Conservation (phyloP, 2,329 filamentous ascomycete genomes). For the Coleophoma eucalyptorum region DNA sequence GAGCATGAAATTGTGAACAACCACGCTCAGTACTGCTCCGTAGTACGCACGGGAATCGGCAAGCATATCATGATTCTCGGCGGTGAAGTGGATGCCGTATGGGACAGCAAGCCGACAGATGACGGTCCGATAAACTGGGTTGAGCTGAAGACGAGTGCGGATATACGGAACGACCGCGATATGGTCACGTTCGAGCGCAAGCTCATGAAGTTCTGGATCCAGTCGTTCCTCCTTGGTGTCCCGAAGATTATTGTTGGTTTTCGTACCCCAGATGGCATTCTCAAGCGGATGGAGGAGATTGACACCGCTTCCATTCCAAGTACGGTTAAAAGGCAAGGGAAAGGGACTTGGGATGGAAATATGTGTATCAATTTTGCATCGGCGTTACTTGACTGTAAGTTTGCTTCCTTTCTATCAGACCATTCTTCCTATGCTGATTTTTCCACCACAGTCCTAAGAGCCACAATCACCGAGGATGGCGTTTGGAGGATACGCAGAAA, state of each 20-base stretch:
- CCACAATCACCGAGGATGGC: conserved; percentile 58
- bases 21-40: conserved; percentile 90
- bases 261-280: conserved; percentile 66
- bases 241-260: conserved; percentile 91
- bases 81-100: conserved; percentile 91
- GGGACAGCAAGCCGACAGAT: conserved; percentile 71
- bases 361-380: conserved; percentile 89
- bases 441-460: conserved; percentile 51
- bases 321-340: conserved; percentile 63
- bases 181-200: conserved; percentile 80
- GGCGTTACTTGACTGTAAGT: conserved; percentile 71
- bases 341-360: conserved; percentile 80
- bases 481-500: conserved; percentile 76
- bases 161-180: conserved; percentile 65
- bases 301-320: conserved; percentile 76
- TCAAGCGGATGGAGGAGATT: conserved; percentile 72
- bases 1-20: conserved; percentile 75
- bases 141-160: conserved; percentile 86
- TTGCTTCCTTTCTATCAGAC: conserved; percentile 9
- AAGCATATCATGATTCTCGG: conserved; percentile 72
- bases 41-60: conserved; percentile 86
- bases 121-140: conserved; percentile 80
- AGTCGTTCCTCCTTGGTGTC: conserved; percentile 90
- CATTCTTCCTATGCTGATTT: conserved; percentile 15
- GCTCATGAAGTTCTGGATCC: conserved; percentile 93